Evolutionary conservation across 768 basidiomycete genomes (phyloP).

Genomic region (Tulasnella sp.): DNA sequence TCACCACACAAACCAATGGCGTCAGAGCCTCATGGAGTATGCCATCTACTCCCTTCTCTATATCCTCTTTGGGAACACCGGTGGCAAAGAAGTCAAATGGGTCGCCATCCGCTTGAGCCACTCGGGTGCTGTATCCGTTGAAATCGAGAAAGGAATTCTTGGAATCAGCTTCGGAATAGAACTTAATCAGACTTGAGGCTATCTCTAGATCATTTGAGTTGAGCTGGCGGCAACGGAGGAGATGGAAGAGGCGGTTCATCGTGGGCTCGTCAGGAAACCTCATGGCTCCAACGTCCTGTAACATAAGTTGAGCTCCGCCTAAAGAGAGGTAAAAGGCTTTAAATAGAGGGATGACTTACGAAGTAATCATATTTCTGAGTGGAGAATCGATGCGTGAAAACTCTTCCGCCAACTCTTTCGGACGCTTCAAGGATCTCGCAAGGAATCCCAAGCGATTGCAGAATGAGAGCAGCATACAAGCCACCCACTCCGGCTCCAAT

Average conservation of each 20-base stretch:
- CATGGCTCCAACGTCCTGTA: conserved; percentile 27
- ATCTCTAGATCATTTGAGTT: neutral
- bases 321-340: too few species aligned
- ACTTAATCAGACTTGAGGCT: neutral
- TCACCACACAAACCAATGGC: neutral
- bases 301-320: neutral
- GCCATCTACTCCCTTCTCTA: neutral
- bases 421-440: conserved; percentile 43
- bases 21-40: neutral
- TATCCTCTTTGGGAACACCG: neutral
- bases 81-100: neutral
- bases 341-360: too few species aligned
- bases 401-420: conserved; percentile 38
- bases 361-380: conserved; percentile 33
- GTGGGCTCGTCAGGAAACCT: conserved; percentile 15
- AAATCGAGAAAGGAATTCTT: neutral
- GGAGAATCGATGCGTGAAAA: conserved; percentile 39
- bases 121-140: neutral
- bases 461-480: conserved; percentile 41
- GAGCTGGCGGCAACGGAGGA: conserved; percentile 7
- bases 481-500: conserved; percentile 35
- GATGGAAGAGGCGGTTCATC: conserved; percentile 24
- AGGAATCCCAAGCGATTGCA: conserved; percentile 36
- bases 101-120: neutral
- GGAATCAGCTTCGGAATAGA: neutral